These are phyloP conservation scores for Linnemannia hyalina DNA, from an alignment of 192 early-diverging fungal species.

Conservation along the genomic window DNA sequence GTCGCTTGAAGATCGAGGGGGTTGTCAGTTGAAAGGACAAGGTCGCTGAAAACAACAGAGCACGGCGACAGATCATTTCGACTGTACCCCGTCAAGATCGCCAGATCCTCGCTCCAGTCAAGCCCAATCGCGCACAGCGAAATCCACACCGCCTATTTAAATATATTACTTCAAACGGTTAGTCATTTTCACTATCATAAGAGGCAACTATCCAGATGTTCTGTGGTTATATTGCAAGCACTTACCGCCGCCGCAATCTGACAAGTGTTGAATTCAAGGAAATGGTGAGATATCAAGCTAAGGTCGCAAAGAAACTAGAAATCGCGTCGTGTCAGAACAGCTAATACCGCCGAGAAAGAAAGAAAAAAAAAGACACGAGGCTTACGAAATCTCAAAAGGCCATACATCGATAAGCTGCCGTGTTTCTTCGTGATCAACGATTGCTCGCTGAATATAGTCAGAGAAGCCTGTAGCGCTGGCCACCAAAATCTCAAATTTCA, in stretches of 20 bases:
- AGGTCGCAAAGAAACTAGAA: slow-evolving; percentile 45
- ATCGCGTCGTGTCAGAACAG: not conserved
- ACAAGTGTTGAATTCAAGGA: slow-evolving; percentile 31
- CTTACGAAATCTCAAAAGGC: slow-evolving; percentile 17
- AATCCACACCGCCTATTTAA: slow-evolving; percentile 33
- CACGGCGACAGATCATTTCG: slow-evolving; percentile 27
- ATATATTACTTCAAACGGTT: not conserved
- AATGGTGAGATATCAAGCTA: slow-evolving; percentile 32
- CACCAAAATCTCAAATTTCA: slow-evolving; percentile 50
- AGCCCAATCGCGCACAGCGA: slow-evolving; percentile 22
- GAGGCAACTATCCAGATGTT: not conserved
- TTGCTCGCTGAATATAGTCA: slow-evolving; percentile 41
- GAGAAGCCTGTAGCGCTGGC: slow-evolving; percentile 40
- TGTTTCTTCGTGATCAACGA: not conserved
- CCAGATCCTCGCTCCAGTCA: slow-evolving; percentile 42
- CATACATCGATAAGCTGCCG: slow-evolving; percentile 13
- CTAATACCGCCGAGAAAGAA: too few relatives aligned
- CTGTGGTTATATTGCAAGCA: not conserved
- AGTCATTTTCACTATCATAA: not conserved
- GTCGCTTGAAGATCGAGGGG: not conserved
- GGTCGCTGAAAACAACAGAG: slow-evolving; percentile 17
- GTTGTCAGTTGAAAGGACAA: not conserved
- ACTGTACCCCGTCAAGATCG: slow-evolving; percentile 37
- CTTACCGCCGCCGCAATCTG: slow-evolving; percentile 45
- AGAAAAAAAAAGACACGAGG: too few relatives aligned